Evolutionary conservation across 192 early-diverging fungal species (phyloP).

Genomic region (Linnemannia hyalina): DNA sequence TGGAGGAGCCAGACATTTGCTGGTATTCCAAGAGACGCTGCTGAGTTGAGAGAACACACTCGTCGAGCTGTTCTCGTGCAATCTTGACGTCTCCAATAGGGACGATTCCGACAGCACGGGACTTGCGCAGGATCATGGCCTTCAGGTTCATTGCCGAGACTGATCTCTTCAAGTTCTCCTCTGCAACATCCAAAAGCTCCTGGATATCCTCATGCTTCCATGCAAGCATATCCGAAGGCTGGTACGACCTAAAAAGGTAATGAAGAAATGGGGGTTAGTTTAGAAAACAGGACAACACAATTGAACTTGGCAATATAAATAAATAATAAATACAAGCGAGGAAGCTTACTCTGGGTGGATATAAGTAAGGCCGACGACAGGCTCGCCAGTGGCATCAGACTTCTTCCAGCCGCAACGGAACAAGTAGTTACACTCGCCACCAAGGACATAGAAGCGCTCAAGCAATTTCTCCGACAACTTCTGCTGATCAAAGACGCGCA

Average conservation of each 20-base stretch:
- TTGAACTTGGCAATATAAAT: neutral
- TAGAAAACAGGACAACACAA: neutral
- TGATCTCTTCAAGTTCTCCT: constrained; percentile 72
- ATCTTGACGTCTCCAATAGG: constrained; percentile 65
- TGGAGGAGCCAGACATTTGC: constrained; percentile 64
- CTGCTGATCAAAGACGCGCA: constrained; percentile 70
- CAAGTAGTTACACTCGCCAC: constrained; percentile 94
- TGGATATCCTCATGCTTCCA: constrained; percentile 71
- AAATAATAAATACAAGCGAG: neutral
- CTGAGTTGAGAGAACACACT: constrained; percentile 85
- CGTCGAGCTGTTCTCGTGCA: constrained; percentile 88
- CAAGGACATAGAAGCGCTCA: constrained; percentile 83
- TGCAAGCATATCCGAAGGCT: constrained; percentile 57
- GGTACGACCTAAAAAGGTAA: constrained; percentile 48
- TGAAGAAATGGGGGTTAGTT: neutral
- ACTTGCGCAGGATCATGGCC: constrained; percentile 80
- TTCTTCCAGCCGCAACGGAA: constrained; percentile 76
- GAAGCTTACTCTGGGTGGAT: constrained; percentile 69
- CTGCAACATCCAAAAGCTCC: constrained; percentile 81
- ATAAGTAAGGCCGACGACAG: constrained; percentile 70
- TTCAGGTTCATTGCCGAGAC: constrained; percentile 76
- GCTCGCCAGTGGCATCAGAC: constrained; percentile 19
- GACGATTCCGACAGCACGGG: constrained; percentile 83
- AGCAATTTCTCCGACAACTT: constrained; percentile 63
- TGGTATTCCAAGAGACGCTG: constrained; percentile 70